Conservation (phyloP, 2,329 filamentous ascomycete species). For the Botrytis fabae region DNA sequence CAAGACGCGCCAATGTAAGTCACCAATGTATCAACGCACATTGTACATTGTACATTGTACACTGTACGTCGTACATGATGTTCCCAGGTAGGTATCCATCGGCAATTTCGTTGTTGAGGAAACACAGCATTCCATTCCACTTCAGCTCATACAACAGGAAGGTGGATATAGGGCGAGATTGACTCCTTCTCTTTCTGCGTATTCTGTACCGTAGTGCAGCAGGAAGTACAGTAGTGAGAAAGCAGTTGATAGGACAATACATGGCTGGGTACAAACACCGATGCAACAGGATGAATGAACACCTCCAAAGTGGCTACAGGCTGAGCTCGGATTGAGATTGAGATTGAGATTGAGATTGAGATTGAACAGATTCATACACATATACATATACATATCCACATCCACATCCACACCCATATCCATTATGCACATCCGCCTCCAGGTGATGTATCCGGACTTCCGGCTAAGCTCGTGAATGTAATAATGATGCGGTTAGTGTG, state of each 20-base stretch:
- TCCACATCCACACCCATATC: neutral
- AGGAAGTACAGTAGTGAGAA: neutral
- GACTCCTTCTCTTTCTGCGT: constrained; percentile 13
- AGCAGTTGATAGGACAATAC: neutral
- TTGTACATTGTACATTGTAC: neutral
- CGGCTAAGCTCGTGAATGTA: neutral
- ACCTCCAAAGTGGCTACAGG: constrained; percentile 1
- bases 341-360: constrained; percentile 10
- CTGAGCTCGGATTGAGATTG: neutral
- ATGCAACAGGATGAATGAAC: neutral
- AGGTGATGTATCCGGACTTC: constrained; percentile 1
- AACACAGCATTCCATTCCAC: constrained; percentile 10
- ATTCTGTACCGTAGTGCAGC: neutral
- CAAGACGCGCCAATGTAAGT: constrained; percentile 2
- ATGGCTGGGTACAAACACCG: neutral
- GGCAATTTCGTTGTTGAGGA: neutral
- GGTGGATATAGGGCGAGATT: constrained; percentile 16
- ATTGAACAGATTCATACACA: constrained; percentile 4
- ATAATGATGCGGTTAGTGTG: neutral
- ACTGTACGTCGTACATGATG: too few species aligned
- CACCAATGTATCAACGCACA: neutral
- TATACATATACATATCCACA: neutral
- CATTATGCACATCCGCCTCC: neutral
- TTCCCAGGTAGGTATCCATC: constrained; percentile 8
- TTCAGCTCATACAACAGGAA: constrained; percentile 17